These are phyloP conservation scores for Turnera subulata DNA, from an alignment of 345 rosid species.

Conservation along the genomic window DNA sequence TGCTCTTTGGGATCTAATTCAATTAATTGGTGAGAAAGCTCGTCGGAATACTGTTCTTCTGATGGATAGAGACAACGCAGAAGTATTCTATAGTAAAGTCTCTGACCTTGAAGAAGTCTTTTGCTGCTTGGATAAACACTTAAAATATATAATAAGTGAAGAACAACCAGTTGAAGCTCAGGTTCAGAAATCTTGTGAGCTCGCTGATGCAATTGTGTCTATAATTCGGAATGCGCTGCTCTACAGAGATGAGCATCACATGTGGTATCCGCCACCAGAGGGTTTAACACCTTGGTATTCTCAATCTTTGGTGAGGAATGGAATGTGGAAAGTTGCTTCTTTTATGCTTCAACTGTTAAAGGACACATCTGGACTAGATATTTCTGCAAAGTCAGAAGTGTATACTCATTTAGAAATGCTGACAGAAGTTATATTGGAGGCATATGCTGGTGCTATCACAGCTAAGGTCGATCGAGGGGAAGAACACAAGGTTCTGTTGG, in stretches of 20 bases:
- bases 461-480: conserved; percentile 68
- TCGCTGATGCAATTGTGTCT: conserved; percentile 66
- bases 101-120: conserved; percentile 84
- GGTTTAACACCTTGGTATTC: conserved; percentile 82
- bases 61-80: conserved; percentile 95
- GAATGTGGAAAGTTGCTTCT: conserved; percentile 75
- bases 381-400: no score
- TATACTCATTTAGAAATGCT: conserved; percentile 53
- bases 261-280: conserved; percentile 94
- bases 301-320: conserved; percentile 62
- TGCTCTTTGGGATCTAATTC: conserved; percentile 92
- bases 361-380: conserved; percentile 48
- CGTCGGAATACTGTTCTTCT: conserved; percentile 82
- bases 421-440: conserved; percentile 72
- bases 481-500: conserved; percentile 58
- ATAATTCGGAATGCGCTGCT: conserved; percentile 56
- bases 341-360: conserved; percentile 63
- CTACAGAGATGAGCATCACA: conserved; percentile 69
- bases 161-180: conserved; percentile 55
- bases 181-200: conserved; percentile 69
- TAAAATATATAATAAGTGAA: conserved; percentile 57
- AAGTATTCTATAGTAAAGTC: conserved; percentile 94
- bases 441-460: conserved; percentile 55
- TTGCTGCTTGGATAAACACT: conserved; percentile 65
- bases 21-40: conserved; percentile 82